Percentiles rank a stretch among this genome's conserved stretches.
phyloP scores from a whole-genome alignment of 345 rosid genomes.

The Leavenworthia alabamica region DNA sequence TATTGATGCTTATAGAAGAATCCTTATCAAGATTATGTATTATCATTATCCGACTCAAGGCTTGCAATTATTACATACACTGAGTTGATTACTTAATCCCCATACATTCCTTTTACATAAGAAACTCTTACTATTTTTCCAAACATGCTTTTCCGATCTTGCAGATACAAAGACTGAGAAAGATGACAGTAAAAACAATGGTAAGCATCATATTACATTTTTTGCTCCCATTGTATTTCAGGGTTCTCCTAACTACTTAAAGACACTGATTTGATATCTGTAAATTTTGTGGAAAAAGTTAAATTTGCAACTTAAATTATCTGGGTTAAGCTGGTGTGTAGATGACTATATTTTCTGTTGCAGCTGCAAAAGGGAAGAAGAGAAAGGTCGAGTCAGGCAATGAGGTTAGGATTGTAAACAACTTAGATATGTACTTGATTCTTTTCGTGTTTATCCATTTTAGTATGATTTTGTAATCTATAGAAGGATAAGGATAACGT shows the following conservation, averaged over 20 bases:
- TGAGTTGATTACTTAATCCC: not conserved
- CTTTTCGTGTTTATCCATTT: not conserved
- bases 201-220: conserved; percentile 32
- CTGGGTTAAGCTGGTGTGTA: not conserved
- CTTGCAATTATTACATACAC: not conserved
- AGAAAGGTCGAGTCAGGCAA: conserved; percentile 67
- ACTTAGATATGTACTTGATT: conserved; percentile 3
- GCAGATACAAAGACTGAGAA: conserved; percentile 74
- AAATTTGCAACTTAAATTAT: not conserved
- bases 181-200: conserved; percentile 70
- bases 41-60: not conserved
- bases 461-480: conserved; percentile 13
- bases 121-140: conserved; percentile 4
- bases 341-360: conserved; percentile 28
- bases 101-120: not conserved
- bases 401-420: conserved; percentile 56
- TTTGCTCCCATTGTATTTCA: not conserved
- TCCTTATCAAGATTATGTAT: not conserved
- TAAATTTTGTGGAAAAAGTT: not conserved
- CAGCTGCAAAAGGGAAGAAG: conserved; percentile 78
- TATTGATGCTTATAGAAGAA: not conserved
- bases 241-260: not conserved
- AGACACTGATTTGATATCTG: not conserved
- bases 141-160: conserved; percentile 21
- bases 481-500: conserved; percentile 57